Conservation (phyloP, 2,329 filamentous ascomycete species). For the Didymella lethalis region DNA sequence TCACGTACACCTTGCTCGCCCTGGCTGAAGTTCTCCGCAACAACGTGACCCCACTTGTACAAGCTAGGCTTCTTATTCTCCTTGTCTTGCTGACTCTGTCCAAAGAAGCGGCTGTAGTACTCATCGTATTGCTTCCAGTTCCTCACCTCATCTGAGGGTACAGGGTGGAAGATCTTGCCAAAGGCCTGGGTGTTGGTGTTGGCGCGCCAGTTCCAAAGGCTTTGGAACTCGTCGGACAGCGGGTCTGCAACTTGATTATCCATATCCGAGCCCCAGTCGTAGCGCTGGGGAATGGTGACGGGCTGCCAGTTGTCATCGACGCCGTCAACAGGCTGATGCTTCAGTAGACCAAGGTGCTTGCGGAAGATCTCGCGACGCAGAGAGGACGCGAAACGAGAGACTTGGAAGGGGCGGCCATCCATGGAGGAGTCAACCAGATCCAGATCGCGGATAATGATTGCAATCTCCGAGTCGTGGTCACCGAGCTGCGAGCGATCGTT, state of each 20-base stretch:
- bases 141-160: constrained; percentile 72
- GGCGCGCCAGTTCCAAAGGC: constrained; percentile 77
- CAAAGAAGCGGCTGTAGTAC: constrained; percentile 74
- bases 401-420: constrained; percentile 75
- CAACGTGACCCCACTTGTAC: constrained; percentile 87
- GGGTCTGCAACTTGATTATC: constrained; percentile 74
- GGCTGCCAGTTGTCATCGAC: constrained; percentile 66
- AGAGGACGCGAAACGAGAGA: constrained; percentile 77
- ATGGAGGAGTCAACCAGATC: constrained; percentile 74
- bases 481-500: constrained; percentile 81
- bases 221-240: constrained; percentile 70
- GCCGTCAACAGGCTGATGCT: constrained; percentile 72
- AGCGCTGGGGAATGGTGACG: constrained; percentile 63
- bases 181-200: constrained; percentile 82
- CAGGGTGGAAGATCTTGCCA: constrained; percentile 79
- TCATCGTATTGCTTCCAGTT: constrained; percentile 77
- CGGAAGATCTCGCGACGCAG: constrained; percentile 87
- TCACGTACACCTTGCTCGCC: constrained; percentile 55
- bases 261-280: constrained; percentile 58
- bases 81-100: constrained; percentile 53
- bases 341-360: constrained; percentile 87
- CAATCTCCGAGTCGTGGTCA: constrained; percentile 85
- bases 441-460: constrained; percentile 85
- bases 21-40: constrained; percentile 60
- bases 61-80: constrained; percentile 59